phyloP scores from a whole-genome alignment of 2,329 filamentous ascomycete genomes.

The Cladosporium sp. region DNA sequence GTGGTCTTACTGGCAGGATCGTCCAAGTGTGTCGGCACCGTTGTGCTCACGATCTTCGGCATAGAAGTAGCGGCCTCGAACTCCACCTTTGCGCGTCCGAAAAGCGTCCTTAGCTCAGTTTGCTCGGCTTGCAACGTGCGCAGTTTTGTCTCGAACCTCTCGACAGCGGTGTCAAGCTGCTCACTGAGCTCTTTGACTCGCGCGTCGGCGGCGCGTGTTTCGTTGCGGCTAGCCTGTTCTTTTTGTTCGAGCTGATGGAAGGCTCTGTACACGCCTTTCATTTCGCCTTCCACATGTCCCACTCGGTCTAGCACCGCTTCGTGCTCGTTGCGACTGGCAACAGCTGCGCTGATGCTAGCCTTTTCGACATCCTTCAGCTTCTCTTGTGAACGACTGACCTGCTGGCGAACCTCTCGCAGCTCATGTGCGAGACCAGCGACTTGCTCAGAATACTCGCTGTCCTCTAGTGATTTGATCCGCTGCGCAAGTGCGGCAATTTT shows the following conservation, averaged over 20 bases:
- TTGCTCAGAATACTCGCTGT: neutral
- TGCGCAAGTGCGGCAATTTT: conserved; percentile 45
- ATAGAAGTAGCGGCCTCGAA: too few species aligned
- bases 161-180: neutral
- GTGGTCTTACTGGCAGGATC: too few species aligned
- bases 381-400: neutral
- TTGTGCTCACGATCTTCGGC: too few species aligned
- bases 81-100: too few species aligned
- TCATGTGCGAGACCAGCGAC: conserved; percentile 1
- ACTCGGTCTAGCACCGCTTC: neutral
- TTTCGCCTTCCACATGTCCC: neutral
- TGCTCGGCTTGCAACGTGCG: neutral
- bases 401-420: neutral
- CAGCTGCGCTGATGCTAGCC: neutral
- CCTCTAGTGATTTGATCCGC: conserved; percentile 38
- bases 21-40: too few species aligned
- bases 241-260: neutral
- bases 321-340: neutral
- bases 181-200: neutral
- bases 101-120: too few species aligned
- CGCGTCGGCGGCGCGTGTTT: neutral
- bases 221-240: neutral
- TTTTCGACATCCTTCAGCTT: neutral
- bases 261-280: neutral
- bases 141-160: neutral